Conservation (phyloP, 768 basidiomycete genomes). For the Exsudoporus frostii region DNA sequence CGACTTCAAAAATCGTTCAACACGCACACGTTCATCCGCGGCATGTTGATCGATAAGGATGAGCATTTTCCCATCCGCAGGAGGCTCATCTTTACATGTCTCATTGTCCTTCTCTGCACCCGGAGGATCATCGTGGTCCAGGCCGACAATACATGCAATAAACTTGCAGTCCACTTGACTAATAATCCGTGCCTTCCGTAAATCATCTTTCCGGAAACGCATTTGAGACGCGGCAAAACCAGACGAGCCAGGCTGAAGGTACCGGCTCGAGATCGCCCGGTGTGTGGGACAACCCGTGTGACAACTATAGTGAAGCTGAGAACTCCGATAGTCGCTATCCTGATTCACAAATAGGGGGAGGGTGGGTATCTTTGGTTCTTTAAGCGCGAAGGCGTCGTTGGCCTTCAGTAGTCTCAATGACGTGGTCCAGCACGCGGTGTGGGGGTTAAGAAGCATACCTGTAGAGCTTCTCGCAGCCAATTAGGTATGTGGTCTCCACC, state of each 20-base stretch:
- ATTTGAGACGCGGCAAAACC: conserved; percentile 21
- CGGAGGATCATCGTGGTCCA: conserved; percentile 12
- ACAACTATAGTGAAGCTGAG: conserved; percentile 7
- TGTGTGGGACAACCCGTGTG: conserved; percentile 10
- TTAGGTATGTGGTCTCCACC: conserved; percentile 39
- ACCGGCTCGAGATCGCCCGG: conserved; percentile 5
- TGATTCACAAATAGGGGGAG: conserved; percentile 15
- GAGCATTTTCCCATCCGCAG: conserved; percentile 37
- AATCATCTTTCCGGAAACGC: conserved; percentile 50
- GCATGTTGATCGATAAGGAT: conserved; percentile 96
- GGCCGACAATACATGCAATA: conserved; percentile 64
- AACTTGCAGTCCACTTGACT: conserved; percentile 92
- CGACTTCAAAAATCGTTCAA: conserved; percentile 75
- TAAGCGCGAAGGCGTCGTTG: conserved; percentile 52
- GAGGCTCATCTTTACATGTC: conserved; percentile 11
- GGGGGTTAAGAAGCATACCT: conserved; percentile 38
- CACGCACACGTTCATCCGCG: conserved; percentile 92
- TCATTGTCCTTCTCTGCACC: conserved; percentile 14
- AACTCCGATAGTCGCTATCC: conserved; percentile 9
- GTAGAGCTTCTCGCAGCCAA: conserved; percentile 64
- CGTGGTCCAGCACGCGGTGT: not conserved
- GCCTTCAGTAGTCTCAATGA: conserved; percentile 35
- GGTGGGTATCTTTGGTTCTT: conserved; percentile 47
- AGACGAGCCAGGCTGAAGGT: conserved; percentile 12
- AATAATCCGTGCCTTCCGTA: conserved; percentile 59